Evolutionary conservation across 768 basidiomycete species (phyloP).

Genomic region (Calocybe cyanea): DNA sequence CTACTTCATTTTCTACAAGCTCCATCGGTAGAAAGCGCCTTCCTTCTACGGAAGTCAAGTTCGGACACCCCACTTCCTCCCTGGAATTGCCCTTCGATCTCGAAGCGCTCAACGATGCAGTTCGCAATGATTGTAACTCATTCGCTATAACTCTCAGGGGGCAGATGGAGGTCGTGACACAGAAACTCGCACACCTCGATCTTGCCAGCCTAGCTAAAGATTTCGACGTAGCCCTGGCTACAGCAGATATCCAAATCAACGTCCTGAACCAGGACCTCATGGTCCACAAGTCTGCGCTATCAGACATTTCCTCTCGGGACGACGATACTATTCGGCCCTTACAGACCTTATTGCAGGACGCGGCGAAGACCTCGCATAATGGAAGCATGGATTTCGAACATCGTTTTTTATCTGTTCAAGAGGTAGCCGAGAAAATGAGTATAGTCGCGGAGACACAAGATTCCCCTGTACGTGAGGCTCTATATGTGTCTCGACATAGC

Average conservation of each 20-base stretch:
- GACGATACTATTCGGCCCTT: slow-evolving; percentile 32
- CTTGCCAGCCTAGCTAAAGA: slow-evolving; percentile 51
- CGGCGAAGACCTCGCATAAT: slow-evolving; percentile 31
- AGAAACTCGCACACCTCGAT: slow-evolving; percentile 44
- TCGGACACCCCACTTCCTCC: slow-evolving; percentile 25
- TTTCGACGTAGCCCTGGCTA: slow-evolving; percentile 41
- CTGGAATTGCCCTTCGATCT: slow-evolving; percentile 55
- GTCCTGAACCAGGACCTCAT: slow-evolving; percentile 36
- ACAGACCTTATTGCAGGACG: slow-evolving; percentile 27
- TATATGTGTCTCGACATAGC: slow-evolving; percentile 47
- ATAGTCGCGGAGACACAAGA: slow-evolving; percentile 39
- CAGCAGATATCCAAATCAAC: slow-evolving; percentile 34
- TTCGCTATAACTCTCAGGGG: slow-evolving; percentile 61
- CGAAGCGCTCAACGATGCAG: slow-evolving; percentile 54
- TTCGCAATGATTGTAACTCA: slow-evolving; percentile 68
- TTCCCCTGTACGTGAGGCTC: slow-evolving; percentile 37
- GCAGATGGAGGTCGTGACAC: slow-evolving; percentile 45
- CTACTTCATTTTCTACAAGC: slow-evolving; percentile 12
- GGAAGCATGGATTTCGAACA: slow-evolving; percentile 37
- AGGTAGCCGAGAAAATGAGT: slow-evolving; percentile 56
- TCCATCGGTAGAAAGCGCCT: slow-evolving; percentile 28
- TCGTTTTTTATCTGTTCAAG: slow-evolving; percentile 51
- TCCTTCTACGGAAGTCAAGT: slow-evolving; percentile 33
- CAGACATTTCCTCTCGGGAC: slow-evolving; percentile 19
- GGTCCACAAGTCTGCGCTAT: slow-evolving; percentile 32